A percentile compares a stretch with the other conserved stretches of the same genome.
Conservation (phyloP, 148 eudicot genomes). For the Selenicereus undatus region DNA sequence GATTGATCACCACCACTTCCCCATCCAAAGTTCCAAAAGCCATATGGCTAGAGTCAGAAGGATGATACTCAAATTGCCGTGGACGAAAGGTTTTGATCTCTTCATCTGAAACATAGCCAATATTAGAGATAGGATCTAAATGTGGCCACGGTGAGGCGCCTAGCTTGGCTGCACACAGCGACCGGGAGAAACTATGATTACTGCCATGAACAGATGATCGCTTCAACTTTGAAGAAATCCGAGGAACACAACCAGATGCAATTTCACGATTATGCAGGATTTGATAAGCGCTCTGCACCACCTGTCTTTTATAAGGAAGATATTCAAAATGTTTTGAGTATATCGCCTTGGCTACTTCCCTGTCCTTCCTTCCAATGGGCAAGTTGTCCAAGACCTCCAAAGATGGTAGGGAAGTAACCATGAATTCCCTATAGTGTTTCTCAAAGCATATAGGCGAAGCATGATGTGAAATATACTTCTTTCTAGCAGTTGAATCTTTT, state of each 20-base stretch:
- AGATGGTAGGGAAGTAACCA: slow-evolving; percentile 65
- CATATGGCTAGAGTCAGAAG: slow-evolving; percentile 60
- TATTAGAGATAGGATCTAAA: slow-evolving; percentile 40
- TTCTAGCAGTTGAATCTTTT: slow-evolving; percentile 10
- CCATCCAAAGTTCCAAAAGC: slow-evolving; percentile 84
- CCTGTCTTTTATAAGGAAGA: slow-evolving; percentile 54
- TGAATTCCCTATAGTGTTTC: slow-evolving; percentile 73
- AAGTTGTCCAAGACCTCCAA: slow-evolving; percentile 66
- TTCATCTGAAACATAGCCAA: slow-evolving; percentile 33
- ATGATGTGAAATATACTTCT: slow-evolving; percentile 55
- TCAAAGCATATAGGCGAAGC: slow-evolving; percentile 86
- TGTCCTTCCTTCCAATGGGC: slow-evolving; percentile 48
- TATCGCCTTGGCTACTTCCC: slow-evolving; percentile 37
- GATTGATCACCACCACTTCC: slow-evolving; percentile 69
- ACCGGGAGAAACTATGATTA: slow-evolving; percentile 57
- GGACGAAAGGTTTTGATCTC: slow-evolving; percentile 55
- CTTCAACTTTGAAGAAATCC: slow-evolving; percentile 20
- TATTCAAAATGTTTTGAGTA: slow-evolving; percentile 53
- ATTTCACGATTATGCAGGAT: slow-evolving; percentile 60
- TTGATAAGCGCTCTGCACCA: slow-evolving; percentile 42
- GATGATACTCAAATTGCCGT: slow-evolving; percentile 90
- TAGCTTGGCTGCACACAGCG: slow-evolving; percentile 68
- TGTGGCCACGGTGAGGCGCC: slow-evolving; percentile 66
- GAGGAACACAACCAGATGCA: slow-evolving; percentile 32
- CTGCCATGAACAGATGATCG: slow-evolving; percentile 25